Evolutionary conservation across 2,329 filamentous ascomycete genomes (phyloP), one percentile per base, ranked within the genome.

Genomic region (Cladophialophora exuberans): DNA sequence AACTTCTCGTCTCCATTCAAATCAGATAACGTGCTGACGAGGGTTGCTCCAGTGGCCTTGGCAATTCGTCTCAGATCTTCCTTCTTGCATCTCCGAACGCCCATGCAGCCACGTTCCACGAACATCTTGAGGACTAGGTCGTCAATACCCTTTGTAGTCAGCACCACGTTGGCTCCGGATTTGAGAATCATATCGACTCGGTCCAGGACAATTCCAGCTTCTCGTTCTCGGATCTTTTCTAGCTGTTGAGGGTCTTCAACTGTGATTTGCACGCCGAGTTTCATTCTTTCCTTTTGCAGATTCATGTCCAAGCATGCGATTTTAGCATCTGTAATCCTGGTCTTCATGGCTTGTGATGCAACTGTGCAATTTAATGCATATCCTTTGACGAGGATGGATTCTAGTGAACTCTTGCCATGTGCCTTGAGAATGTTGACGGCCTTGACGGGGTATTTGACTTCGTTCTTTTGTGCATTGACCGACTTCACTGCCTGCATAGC

Each of bases 351-450:
- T 75, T 99, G 94, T 53, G 92, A 97, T 51, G 94, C 94, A 56
- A 99, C 92, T 31, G 94, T 99, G 81, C 94, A 99, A 82, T 99
- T 99, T 68, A 99, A 79, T 54, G 94, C 94, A 72, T 99, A 99
- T 52, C 94, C 94, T 79, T 95, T 96, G 69, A 99, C 87, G 43
- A 99, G 79, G 20, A 95, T 75, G 9, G 92, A 97, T 77, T 99
- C 94, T 35, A 84, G 83, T 17, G 86, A 83, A 67, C 90, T 90
- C 83, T 97, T 96, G 69, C 94, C 94, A 72, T 99, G 94, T 31
- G 94, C 94, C 79, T 99, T 99, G 64, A 99, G 86, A 59, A 99
- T 90, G 73, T 99, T 99, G 72, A 99, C 94, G 17, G 94, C 94
- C 82, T 99, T 99, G 69, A 99, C 94, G 3, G 94, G 94, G 75